Base-by-base conservation (phyloP, 1,284 basidiomycete species). In the Cerrena zonata region DNA sequence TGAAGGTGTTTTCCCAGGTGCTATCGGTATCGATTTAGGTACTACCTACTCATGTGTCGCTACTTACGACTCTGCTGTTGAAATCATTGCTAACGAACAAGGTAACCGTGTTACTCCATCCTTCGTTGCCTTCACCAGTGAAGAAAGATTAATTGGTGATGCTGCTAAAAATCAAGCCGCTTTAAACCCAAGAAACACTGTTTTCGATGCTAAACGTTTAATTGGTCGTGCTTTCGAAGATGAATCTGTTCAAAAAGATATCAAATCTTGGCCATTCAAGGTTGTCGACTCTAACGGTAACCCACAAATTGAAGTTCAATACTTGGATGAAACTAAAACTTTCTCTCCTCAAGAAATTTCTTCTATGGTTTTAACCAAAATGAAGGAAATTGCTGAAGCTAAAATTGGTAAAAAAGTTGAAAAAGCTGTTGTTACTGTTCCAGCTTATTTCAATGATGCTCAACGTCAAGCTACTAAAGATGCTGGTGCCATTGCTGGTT, bases 21-120 rank as follows among this genome's bases (percentile, higher is more conserved):
- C n/a, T n/a, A n/a, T n/a, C n/a, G n/a, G n/a, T n/a, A n/a, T n/a
- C n/a, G n/a, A n/a, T n/a, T n/a, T n/a, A n/a, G n/a, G n/a, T n/a
- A n/a, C n/a, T n/a, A n/a, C n/a, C n/a, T n/a, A n/a, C n/a, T n/a
- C n/a, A n/a, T n/a, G n/a, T n/a, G n/a, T n/a, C n/a, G n/a, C n/a
- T n/a, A n/a, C n/a, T n/a, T n/a, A n/a, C n/a, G n/a, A n/a, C n/a
- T n/a, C n/a, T n/a, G n/a, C n/a, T 66, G 94, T 96, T 65, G 94
- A 95, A 77, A 96, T 96, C 79, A 96, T 96, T 69, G 91, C 93
- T 78, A 95, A 95, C 69, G 92, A 91, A 91, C 91, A 96, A 89
- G 95, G 94, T 67, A 98, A 98, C 86, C 86, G 95, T 62, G 96
- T 95, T 63, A 98, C 95, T 51, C 95, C 95, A 52, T 99, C 95